A percentile compares a stretch with the other conserved stretches of the same genome.
phyloP scores from a whole-genome alignment of 495 filamentous ascomycete species.

The Jackrogersella multiformis region DNA sequence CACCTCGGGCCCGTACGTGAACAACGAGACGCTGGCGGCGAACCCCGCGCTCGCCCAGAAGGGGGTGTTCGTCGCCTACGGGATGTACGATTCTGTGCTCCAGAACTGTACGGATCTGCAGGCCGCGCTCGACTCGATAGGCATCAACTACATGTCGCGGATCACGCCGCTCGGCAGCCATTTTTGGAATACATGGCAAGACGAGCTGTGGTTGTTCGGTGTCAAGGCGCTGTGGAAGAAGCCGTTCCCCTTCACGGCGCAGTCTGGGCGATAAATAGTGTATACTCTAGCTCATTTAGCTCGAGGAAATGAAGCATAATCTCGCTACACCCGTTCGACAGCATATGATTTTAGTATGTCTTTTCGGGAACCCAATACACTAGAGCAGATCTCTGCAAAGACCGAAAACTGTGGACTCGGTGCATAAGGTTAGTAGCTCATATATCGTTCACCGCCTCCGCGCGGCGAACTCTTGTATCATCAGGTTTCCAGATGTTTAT shows the following conservation, averaged over 20 bases:
- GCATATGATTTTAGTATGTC: neutral
- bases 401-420: neutral
- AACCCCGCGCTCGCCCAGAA: conserved; percentile 40
- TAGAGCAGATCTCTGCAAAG: neutral
- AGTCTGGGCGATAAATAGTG: conserved; percentile 15
- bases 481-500: conserved; percentile 12
- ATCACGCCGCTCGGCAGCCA: conserved; percentile 46
- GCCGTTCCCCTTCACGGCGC: conserved; percentile 32
- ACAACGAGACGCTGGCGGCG: conserved; percentile 20
- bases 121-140: conserved; percentile 35
- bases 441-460: neutral
- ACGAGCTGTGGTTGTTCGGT: conserved; percentile 51
- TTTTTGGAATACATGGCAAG: conserved; percentile 51
- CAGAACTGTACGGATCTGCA: conserved; percentile 36
- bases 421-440: neutral
- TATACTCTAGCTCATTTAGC: neutral
- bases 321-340: conserved; percentile 12
- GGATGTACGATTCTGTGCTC: conserved; percentile 46
- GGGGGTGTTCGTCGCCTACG: conserved; percentile 46
- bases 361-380: neutral
- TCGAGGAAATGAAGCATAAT: neutral
- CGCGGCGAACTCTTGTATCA: conserved; percentile 1
- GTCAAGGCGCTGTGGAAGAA: conserved; percentile 50
- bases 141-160: conserved; percentile 32
- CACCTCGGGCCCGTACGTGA: conserved; percentile 35